Evolutionary conservation across 2,329 filamentous ascomycete species (phyloP).

Genomic region (Trichoderma semiorbis): DNA sequence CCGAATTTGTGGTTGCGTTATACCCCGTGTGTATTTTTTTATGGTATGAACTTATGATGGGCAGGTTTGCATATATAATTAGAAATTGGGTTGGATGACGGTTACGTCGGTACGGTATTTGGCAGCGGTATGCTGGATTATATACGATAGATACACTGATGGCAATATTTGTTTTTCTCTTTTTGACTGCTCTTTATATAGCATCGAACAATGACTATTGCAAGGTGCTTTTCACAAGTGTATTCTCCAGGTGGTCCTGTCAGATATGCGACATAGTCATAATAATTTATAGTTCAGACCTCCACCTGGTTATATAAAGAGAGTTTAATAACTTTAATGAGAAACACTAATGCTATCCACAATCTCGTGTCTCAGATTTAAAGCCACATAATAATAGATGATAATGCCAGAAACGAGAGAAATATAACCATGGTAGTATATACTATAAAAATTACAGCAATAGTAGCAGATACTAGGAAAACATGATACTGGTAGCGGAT

Average conservation of each 20-base stretch:
- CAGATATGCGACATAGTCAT: not conserved
- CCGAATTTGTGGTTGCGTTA: not conserved
- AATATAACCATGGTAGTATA: too few species aligned
- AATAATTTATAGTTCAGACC: not conserved
- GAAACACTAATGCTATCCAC: not conserved
- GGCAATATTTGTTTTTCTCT: not conserved
- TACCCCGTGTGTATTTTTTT: not conserved
- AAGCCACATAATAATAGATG: not conserved
- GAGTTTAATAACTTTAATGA: not conserved
- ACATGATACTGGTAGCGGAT: too few species aligned
- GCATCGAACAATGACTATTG: not conserved
- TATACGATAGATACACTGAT: not conserved
- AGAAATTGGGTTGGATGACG: not conserved
- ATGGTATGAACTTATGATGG: not conserved
- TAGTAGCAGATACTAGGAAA: too few species aligned
- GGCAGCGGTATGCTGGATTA: not conserved
- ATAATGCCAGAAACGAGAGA: too few species aligned
- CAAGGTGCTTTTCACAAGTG: not conserved
- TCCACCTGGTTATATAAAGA: not conserved
- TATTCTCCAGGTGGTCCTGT: not conserved
- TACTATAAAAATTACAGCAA: too few species aligned
- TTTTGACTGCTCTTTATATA: not conserved
- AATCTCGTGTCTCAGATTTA: not conserved
- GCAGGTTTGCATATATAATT: not conserved
- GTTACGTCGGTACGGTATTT: not conserved